Evolutionary conservation across 2,329 filamentous ascomycete species (phyloP).

Genomic region (Magnaporthiopsis incrustans): DNA sequence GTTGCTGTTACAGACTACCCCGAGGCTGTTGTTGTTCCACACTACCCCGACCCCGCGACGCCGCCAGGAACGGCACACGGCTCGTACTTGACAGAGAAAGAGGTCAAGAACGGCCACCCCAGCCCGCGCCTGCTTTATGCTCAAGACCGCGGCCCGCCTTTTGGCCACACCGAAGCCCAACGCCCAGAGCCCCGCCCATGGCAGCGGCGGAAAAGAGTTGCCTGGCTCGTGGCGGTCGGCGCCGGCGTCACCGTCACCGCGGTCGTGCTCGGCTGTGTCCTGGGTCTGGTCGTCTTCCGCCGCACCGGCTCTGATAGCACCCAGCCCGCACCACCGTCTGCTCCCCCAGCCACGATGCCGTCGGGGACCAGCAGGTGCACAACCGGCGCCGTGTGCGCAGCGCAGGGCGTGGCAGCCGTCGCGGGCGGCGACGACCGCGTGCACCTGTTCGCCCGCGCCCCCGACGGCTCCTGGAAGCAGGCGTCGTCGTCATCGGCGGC

Average conservation of each 20-base stretch:
- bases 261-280: neutral
- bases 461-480: conserved; percentile 1
- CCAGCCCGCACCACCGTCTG: neutral
- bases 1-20: too few relatives aligned
- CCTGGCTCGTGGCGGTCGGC: neutral
- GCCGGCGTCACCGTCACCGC: neutral
- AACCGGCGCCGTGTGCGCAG: neutral
- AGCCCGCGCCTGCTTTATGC: too few relatives aligned
- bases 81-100: too few relatives aligned
- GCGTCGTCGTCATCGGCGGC: neutral
- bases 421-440: neutral
- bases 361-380: neutral
- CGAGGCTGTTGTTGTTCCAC: too few relatives aligned
- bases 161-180: too few relatives aligned
- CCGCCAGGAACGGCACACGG: too few relatives aligned
- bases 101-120: too few relatives aligned
- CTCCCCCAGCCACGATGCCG: neutral
- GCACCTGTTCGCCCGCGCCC: conserved; percentile 2
- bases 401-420: neutral
- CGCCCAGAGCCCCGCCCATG: neutral
- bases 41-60: too few relatives aligned
- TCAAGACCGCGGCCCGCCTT: too few relatives aligned
- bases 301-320: neutral
- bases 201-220: neutral
- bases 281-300: neutral